Evolutionary conservation across 1,284 basidiomycete genomes (phyloP).

Genomic region (Mycosarcoma maydis): DNA sequence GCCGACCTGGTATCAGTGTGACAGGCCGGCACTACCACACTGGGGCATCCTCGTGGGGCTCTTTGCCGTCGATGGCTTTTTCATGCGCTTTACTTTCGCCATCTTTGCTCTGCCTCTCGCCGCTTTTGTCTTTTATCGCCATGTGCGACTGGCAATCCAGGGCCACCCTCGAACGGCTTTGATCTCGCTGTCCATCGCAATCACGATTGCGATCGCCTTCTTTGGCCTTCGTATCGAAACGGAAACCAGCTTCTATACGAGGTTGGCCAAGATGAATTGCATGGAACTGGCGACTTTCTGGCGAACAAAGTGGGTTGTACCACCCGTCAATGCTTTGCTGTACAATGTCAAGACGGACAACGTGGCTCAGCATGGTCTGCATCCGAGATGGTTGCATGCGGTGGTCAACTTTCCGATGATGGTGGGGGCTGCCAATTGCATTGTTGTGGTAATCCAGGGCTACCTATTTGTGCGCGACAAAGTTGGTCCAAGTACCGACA

Average conservation of each 20-base stretch:
- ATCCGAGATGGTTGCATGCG: conserved; percentile 64
- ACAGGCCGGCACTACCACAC: background rate
- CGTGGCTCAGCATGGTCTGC: conserved; percentile 65
- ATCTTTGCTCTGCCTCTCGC: conserved; percentile 55
- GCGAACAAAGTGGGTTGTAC: conserved; percentile 19
- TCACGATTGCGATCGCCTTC: background rate
- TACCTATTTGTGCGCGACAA: background rate
- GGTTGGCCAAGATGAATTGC: background rate
- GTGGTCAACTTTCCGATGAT: conserved; percentile 66
- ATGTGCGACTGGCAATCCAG: background rate
- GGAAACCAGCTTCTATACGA: conserved; percentile 17
- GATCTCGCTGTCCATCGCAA: conserved; percentile 2
- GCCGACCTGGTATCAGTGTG: conserved; percentile 10
- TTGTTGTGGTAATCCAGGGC: conserved; percentile 7
- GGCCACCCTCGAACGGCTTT: background rate
- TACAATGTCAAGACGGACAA: conserved; percentile 64
- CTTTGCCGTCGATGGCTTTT: conserved; percentile 48
- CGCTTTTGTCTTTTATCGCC: background rate
- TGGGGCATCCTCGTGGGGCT: conserved; percentile 15
- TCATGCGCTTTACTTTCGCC: conserved; percentile 62
- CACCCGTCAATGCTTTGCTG: conserved; percentile 63
- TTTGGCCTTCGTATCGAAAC: background rate
- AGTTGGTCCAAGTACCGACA: background rate
- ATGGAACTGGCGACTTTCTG: background rate
- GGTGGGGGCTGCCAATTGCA: conserved; percentile 44